These are phyloP conservation scores for Aphanomyces cochlioides DNA, from an alignment of 352 stramenopile species.

Conservation along the genomic window DNA sequence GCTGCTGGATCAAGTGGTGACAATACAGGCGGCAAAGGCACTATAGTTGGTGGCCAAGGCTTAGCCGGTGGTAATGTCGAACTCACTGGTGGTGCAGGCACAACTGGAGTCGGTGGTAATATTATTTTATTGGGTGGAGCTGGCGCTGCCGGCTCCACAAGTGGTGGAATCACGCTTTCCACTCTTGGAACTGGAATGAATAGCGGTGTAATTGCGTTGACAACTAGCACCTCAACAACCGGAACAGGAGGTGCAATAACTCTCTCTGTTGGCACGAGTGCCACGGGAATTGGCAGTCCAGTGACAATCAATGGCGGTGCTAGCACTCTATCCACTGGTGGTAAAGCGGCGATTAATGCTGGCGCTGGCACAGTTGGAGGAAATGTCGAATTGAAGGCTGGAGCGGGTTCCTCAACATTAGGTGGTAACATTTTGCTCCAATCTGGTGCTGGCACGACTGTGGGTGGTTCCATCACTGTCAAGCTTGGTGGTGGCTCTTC, in stretches of 20 bases:
- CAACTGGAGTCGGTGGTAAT: conserved; percentile 13
- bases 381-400: conserved; percentile 2
- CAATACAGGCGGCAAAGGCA: conserved; percentile 31
- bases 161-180: conserved; percentile 25
- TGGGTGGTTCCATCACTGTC: conserved; percentile 5
- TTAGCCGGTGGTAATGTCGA: conserved; percentile 35
- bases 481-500: conserved; percentile 6
- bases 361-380: conserved; percentile 13
- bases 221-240: conserved; percentile 30
- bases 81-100: conserved; percentile 28
- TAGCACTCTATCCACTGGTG: conserved; percentile 4
- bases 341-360: neutral
- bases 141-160: conserved; percentile 14
- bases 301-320: conserved; percentile 33
- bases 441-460: conserved; percentile 6
- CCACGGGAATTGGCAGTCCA: conserved; percentile 36
- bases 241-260: conserved; percentile 40
- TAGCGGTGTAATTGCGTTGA: conserved; percentile 23
- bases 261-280: conserved; percentile 41
- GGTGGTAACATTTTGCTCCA: conserved; percentile 17
- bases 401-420: conserved; percentile 1
- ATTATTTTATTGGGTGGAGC: conserved; percentile 11
- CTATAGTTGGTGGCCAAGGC: conserved; percentile 29
- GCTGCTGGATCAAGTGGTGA: conserved; percentile 40
- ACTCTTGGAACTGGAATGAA: conserved; percentile 8